A percentile compares a stretch with the other conserved stretches of the same genome.
Evolutionary conservation across 2,329 filamentous ascomycete species (phyloP).

Genomic region (Pseudocercospora cruenta): DNA sequence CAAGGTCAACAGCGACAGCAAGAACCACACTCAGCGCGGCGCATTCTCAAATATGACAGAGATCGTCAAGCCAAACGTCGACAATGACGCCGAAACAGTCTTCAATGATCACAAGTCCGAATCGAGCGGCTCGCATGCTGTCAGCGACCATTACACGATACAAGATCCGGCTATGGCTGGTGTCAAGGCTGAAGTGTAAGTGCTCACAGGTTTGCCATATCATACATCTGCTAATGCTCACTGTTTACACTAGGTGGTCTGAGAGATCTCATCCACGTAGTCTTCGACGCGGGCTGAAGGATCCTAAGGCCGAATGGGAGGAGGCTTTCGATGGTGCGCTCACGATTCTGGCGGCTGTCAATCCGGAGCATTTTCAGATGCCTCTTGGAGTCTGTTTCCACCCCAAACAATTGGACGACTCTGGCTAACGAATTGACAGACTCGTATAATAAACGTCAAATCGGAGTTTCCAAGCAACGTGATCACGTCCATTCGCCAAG

Average conservation of each 20-base stretch:
- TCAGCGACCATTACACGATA: conserved; percentile 24
- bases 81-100: neutral
- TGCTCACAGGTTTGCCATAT: neutral
- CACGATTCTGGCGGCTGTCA: conserved; percentile 28
- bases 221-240: neutral
- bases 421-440: conserved; percentile 28
- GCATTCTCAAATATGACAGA: neutral
- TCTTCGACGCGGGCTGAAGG: conserved; percentile 27
- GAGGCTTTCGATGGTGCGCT: conserved; percentile 29
- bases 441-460: conserved; percentile 38
- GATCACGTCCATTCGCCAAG: conserved; percentile 23
- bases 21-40: conserved; percentile 7
- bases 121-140: conserved; percentile 10
- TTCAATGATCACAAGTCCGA: conserved; percentile 10
- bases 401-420: neutral
- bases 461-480: conserved; percentile 34
- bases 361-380: conserved; percentile 35
- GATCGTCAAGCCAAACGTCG: conserved; percentile 9
- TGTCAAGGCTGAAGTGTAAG: conserved; percentile 10
- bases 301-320: conserved; percentile 24
- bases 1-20: neutral
- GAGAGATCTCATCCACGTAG: conserved; percentile 18
- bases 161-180: conserved; percentile 18
- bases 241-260: conserved; percentile 14
- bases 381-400: conserved; percentile 29